Evolutionary conservation across 1,284 basidiomycete genomes (phyloP).

Genomic region (Neonothopanus nambi): DNA sequence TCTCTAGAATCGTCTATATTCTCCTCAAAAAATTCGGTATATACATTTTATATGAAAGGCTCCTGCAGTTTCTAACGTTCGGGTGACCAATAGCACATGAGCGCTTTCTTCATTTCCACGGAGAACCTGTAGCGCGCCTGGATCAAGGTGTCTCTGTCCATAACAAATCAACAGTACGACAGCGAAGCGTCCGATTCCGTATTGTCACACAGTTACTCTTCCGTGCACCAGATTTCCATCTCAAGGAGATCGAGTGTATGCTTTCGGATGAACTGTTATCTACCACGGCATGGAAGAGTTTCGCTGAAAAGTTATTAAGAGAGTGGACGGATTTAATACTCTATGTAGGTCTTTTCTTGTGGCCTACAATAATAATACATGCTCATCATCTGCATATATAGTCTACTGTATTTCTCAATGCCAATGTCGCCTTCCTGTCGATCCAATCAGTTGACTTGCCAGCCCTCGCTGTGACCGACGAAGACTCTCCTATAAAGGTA

Average conservation of each 20-base stretch:
- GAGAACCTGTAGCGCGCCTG: background rate
- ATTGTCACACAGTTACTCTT: background rate
- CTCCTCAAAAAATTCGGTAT: too few species aligned
- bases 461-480: too few species aligned
- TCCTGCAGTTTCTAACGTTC: too few species aligned
- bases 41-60: too few species aligned
- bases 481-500: background rate
- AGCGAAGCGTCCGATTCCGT: background rate
- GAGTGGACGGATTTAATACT: background rate
- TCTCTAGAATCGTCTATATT: too few species aligned
- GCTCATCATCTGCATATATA: background rate
- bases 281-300: background rate
- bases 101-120: conserved; percentile 1
- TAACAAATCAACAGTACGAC: background rate
- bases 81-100: background rate
- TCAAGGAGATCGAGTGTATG: background rate
- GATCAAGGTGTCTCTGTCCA: background rate
- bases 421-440: background rate
- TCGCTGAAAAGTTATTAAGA: background rate
- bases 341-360: background rate
- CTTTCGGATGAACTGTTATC: background rate
- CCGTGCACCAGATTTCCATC: background rate
- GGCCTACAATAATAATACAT: background rate
- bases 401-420: conserved; percentile 1
- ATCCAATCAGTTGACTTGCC: background rate